Conservation (phyloP, 1,139 yeast genomes). For the Diutina scorzettiae region DNA sequence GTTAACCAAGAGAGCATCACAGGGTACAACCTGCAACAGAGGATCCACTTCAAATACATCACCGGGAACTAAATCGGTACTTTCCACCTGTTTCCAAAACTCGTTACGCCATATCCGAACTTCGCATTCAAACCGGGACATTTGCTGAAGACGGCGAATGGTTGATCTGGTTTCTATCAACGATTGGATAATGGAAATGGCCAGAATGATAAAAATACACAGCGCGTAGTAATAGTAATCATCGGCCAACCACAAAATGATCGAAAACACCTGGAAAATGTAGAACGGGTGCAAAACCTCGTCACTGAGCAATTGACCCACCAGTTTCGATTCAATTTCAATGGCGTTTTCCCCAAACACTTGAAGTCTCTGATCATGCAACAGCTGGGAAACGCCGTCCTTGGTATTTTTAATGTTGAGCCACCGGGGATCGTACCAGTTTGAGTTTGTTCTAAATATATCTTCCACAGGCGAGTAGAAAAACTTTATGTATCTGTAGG, state of each 20-base stretch:
- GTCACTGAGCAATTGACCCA: conserved; percentile 55
- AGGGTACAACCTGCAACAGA: conserved; percentile 58
- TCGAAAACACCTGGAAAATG: conserved; percentile 85
- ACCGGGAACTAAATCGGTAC: conserved; percentile 89
- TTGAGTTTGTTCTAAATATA: conserved; percentile 68
- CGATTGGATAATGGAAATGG: conserved; percentile 68
- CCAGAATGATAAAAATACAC: conserved; percentile 80
- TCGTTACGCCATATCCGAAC: conserved; percentile 88
- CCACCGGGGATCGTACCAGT: conserved; percentile 84
- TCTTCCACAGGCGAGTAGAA: conserved; percentile 82
- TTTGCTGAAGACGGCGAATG: conserved; percentile 55
- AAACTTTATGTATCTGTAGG: conserved; percentile 73
- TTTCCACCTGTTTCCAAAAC: conserved; percentile 77
- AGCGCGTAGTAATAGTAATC: conserved; percentile 87
- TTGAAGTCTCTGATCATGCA: conserved; percentile 52
- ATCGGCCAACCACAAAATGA: conserved; percentile 83
- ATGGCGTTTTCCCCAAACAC: conserved; percentile 74
- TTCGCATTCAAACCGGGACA: conserved; percentile 65
- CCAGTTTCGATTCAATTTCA: conserved; percentile 64
- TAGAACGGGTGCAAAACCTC: conserved; percentile 94
- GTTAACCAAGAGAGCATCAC: conserved; percentile 75
- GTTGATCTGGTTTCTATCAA: conserved; percentile 75
- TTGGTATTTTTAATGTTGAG: conserved; percentile 28
- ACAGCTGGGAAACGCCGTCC: conserved; percentile 55
- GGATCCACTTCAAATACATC: conserved; percentile 93